Evolutionary conservation across 2,329 filamentous ascomycete genomes (phyloP).

Genomic region (Akanthomyces dipterigenus): DNA sequence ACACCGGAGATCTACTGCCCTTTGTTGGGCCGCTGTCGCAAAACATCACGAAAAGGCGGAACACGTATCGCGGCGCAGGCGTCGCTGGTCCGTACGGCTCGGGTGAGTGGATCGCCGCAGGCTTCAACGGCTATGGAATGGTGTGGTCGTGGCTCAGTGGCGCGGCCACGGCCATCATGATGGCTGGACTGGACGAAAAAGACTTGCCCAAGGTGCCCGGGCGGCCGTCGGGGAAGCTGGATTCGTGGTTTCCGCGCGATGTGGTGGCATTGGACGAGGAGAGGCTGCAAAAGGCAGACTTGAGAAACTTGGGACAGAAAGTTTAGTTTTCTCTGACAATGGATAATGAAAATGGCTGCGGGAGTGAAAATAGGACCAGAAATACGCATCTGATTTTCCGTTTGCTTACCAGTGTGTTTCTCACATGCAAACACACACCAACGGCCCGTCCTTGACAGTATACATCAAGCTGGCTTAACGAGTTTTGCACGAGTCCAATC

Average conservation of each 20-base stretch:
- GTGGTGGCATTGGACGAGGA: slow-evolving; percentile 24
- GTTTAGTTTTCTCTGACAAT: neutral
- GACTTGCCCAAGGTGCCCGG: slow-evolving; percentile 24
- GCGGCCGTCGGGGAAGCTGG: slow-evolving; percentile 28
- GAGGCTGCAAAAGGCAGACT: slow-evolving; percentile 29
- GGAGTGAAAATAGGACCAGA: neutral
- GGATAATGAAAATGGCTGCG: no score
- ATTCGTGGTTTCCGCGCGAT: slow-evolving; percentile 35
- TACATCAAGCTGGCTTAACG: neutral
- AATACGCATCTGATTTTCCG: neutral
- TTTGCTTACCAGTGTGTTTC: slow-evolving; percentile 12
- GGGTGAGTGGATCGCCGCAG: slow-evolving; percentile 46
- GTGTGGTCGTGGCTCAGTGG: slow-evolving; percentile 47
- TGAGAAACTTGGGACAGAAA: slow-evolving; percentile 26
- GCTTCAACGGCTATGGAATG: slow-evolving; percentile 47
- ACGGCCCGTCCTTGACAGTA: neutral
- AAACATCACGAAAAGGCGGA: slow-evolving; percentile 13
- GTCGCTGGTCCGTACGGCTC: slow-evolving; percentile 10
- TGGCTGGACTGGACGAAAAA: slow-evolving; percentile 32
- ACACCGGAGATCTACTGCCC: slow-evolving; percentile 42
- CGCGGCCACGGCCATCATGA: slow-evolving; percentile 39
- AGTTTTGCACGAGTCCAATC: neutral
- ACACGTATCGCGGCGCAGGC: neutral
- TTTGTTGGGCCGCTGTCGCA: slow-evolving; percentile 38
- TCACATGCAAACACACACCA: slow-evolving; percentile 7